A percentile compares a stretch with the other conserved stretches of the same genome.
These are phyloP conservation scores for Auricularia sp. DNA, from an alignment of 768 basidiomycete genomes.

Conservation along the genomic window DNA sequence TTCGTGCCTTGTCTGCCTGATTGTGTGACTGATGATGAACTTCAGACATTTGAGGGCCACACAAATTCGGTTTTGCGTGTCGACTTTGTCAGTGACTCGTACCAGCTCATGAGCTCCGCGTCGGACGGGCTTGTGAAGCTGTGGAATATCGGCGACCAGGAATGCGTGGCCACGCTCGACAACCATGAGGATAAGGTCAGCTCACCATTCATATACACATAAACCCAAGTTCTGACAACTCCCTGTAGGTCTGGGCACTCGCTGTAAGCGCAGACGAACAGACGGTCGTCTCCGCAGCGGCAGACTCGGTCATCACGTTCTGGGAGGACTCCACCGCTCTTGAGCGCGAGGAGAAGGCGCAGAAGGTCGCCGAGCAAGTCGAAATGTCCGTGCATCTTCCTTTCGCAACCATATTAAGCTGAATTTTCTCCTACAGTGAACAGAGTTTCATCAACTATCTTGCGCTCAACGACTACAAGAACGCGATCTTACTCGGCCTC, in stretches of 20 bases:
- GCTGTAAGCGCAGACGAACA: constrained; percentile 72
- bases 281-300: constrained; percentile 86
- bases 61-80: constrained; percentile 93
- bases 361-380: constrained; percentile 60
- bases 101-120: constrained; percentile 81
- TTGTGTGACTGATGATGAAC: neutral
- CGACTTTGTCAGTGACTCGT: constrained; percentile 74
- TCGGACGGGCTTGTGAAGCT: constrained; percentile 94
- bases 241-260: constrained; percentile 88
- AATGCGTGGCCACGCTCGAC: constrained; percentile 81
- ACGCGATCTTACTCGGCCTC: constrained; percentile 85
- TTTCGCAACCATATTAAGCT: neutral
- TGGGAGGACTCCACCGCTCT: constrained; percentile 94
- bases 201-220: neutral
- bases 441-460: constrained; percentile 94
- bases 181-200: constrained; percentile 95
- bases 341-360: constrained; percentile 63
- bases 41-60: constrained; percentile 93
- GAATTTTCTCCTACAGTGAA: constrained; percentile 46
- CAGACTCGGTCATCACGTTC: constrained; percentile 91
- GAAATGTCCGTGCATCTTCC: constrained; percentile 52
- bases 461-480: constrained; percentile 76
- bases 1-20: constrained; percentile 4
- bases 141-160: constrained; percentile 86
- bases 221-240: neutral